Conservation (phyloP, 805 yeast genomes). For the Wickerhamomyces hampshirensis region DNA sequence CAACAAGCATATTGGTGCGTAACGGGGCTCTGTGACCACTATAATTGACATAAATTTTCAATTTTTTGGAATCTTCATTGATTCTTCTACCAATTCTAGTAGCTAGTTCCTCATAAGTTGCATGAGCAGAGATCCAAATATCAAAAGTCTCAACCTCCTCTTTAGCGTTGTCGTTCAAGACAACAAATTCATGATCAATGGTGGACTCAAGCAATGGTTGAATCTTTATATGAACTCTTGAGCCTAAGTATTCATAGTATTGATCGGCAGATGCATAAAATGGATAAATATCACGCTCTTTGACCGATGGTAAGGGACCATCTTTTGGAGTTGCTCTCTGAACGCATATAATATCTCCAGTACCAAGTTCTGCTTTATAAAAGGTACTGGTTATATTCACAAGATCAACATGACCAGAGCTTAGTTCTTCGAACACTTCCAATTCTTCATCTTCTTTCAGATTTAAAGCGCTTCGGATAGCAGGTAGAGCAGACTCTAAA, state of each 20-base stretch:
- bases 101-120: constrained; percentile 56
- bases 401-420: constrained; percentile 45
- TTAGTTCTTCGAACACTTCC: constrained; percentile 55
- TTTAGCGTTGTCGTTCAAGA: constrained; percentile 23
- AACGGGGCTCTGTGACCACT: constrained; percentile 53
- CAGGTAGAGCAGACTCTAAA: constrained; percentile 36
- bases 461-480: constrained; percentile 38
- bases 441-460: constrained; percentile 31
- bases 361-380: constrained; percentile 52
- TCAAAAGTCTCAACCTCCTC: constrained; percentile 35
- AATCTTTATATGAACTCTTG: constrained; percentile 57
- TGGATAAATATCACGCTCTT: constrained; percentile 23
- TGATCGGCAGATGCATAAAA: constrained; percentile 35
- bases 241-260: constrained; percentile 49
- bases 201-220: constrained; percentile 36
- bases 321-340: constrained; percentile 22
- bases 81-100: constrained; percentile 52
- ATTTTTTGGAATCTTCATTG: constrained; percentile 49
- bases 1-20: constrained; percentile 28
- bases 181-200: constrained; percentile 47
- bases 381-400: constrained; percentile 35
- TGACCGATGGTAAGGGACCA: constrained; percentile 5
- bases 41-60: constrained; percentile 63
- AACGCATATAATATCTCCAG: constrained; percentile 58
- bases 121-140: constrained; percentile 64